phyloP scores from a whole-genome alignment of 768 basidiomycete genomes.

The Cyclocybe cylindracea region DNA sequence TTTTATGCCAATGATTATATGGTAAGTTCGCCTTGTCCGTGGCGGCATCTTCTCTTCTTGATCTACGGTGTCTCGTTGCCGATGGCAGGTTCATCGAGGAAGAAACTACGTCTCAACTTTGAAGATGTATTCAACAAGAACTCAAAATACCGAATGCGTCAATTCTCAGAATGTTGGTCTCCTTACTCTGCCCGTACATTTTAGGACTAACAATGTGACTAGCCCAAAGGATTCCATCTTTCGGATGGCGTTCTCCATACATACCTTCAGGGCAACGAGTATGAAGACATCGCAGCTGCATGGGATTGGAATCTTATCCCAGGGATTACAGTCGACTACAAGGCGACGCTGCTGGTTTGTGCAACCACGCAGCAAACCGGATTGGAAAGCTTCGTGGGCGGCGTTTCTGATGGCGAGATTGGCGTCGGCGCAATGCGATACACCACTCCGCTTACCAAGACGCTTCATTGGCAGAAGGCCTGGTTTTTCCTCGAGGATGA shows the following conservation, averaged over 20 bases:
- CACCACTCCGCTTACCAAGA: conserved; percentile 58
- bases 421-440: conserved; percentile 68
- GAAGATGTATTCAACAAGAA: conserved; percentile 63
- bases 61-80: neutral
- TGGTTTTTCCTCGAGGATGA: conserved; percentile 75
- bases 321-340: conserved; percentile 68
- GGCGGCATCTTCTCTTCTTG: neutral
- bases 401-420: conserved; percentile 54
- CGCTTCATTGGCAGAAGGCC: conserved; percentile 63
- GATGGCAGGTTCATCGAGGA: conserved; percentile 60
- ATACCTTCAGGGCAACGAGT: conserved; percentile 66
- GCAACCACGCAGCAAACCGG: conserved; percentile 42
- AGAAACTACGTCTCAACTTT: conserved; percentile 57
- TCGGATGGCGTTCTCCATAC: conserved; percentile 66
- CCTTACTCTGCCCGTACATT: neutral
- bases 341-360: conserved; percentile 54
- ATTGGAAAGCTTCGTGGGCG: conserved; percentile 62
- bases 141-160: conserved; percentile 63
- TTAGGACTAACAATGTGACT: neutral
- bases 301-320: conserved; percentile 84
- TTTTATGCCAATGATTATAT: conserved; percentile 73
- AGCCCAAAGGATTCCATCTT: conserved; percentile 71
- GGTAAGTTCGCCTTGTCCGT: conserved; percentile 34
- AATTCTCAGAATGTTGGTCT: conserved; percentile 60
- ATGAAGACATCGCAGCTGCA: conserved; percentile 69